These are phyloP conservation scores for Hypoxylon sp. DNA, from an alignment of 2,329 filamentous ascomycete species.

Conservation along the genomic window DNA sequence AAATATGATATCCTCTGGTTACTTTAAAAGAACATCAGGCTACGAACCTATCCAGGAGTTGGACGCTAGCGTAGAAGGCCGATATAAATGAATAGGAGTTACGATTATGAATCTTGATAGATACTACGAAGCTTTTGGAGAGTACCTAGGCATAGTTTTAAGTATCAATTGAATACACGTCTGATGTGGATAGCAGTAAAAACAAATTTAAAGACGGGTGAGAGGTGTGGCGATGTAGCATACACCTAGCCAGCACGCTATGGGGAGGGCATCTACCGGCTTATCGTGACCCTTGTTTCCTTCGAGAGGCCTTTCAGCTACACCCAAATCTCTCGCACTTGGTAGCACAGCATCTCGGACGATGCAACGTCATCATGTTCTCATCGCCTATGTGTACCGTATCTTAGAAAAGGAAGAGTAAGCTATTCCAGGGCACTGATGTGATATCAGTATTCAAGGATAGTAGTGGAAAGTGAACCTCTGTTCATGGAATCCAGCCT, in stretches of 20 bases:
- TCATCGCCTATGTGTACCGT: conserved; percentile 1
- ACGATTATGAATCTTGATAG: neutral
- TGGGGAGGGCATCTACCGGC: neutral
- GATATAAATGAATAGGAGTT: neutral
- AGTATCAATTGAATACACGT: neutral
- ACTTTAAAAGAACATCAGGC: neutral
- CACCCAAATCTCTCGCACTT: neutral
- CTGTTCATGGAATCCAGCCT: neutral
- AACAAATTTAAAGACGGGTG: neutral
- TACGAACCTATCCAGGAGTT: neutral
- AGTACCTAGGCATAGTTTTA: neutral
- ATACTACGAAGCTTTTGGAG: neutral
- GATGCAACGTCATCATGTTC: conserved; percentile 21
- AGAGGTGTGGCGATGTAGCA: neutral
- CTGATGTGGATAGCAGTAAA: neutral
- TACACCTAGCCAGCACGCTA: neutral
- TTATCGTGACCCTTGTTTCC: neutral
- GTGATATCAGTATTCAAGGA: neutral
- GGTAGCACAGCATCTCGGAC: conserved; percentile 14
- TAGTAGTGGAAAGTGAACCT: neutral
- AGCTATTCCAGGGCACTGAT: neutral
- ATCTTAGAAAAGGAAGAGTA: neutral
- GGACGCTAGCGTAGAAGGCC: neutral
- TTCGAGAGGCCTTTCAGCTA: neutral
- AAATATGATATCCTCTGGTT: neutral